phyloP scores from a whole-genome alignment of 2,329 filamentous ascomycete genomes.

The Botrytis fragariae region DNA sequence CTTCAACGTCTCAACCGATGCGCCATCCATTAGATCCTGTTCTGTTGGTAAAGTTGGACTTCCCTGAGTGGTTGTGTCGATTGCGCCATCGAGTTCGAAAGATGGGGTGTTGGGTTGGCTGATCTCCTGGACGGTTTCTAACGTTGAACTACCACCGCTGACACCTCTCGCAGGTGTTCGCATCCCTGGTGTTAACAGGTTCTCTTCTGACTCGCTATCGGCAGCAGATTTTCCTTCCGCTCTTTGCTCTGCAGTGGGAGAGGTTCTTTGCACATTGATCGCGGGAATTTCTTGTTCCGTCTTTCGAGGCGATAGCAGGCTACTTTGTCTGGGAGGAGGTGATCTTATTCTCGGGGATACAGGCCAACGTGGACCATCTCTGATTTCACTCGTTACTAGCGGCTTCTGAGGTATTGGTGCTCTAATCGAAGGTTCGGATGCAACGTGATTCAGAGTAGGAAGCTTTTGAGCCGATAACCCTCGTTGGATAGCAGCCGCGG shows the following conservation, averaged over 20 bases:
- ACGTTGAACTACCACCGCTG: constrained; percentile 57
- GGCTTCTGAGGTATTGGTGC: constrained; percentile 64
- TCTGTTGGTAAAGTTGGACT: constrained; percentile 49
- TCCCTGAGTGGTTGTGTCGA: constrained; percentile 47
- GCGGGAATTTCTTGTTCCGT: constrained; percentile 51
- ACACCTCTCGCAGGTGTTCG: constrained; percentile 59
- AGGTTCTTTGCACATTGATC: constrained; percentile 53
- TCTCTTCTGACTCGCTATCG: constrained; percentile 35
- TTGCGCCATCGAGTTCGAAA: constrained; percentile 46
- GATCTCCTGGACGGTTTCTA: constrained; percentile 91
- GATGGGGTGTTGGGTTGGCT: constrained; percentile 72
- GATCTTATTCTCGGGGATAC: constrained; percentile 75
- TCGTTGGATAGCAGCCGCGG: constrained; percentile 62
- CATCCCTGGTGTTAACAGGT: constrained; percentile 46
- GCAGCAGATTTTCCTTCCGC: constrained; percentile 28
- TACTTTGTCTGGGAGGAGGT: constrained; percentile 62
- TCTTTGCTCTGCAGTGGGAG: constrained; percentile 43
- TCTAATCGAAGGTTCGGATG: constrained; percentile 60
- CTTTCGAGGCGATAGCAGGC: constrained; percentile 46
- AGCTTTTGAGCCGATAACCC: constrained; percentile 64
- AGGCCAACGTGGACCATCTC: constrained; percentile 68
- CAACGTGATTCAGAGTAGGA: constrained; percentile 60
- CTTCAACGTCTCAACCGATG: constrained; percentile 42
- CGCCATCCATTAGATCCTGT: constrained; percentile 36
- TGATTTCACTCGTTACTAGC: constrained; percentile 46